Conservation (phyloP, 164 flowering plant genomes). For the Warburgia ugandensis region DNA sequence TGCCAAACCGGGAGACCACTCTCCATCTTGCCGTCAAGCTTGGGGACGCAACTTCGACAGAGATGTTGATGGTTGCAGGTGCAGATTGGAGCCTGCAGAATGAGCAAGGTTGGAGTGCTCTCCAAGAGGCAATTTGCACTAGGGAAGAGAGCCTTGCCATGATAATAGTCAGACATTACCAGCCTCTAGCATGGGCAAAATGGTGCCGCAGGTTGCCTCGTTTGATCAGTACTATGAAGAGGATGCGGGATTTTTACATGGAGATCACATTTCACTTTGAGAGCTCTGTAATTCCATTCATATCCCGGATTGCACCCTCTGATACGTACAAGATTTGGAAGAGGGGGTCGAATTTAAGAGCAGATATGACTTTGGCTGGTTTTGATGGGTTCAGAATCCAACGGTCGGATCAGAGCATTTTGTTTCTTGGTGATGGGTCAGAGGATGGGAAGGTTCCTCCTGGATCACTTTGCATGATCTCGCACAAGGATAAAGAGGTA, state of each 20-base stretch:
- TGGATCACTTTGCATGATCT: slow-evolving; percentile 66
- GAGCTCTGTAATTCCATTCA: slow-evolving; percentile 90
- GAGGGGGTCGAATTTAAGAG: slow-evolving; percentile 77
- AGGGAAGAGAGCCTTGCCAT: slow-evolving; percentile 61
- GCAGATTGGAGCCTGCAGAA: slow-evolving; percentile 83
- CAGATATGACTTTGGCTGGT: slow-evolving; percentile 91
- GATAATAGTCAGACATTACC: slow-evolving; percentile 71
- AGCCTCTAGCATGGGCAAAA: slow-evolving; percentile 87
- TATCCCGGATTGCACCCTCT: slow-evolving; percentile 80
- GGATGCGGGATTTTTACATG: slow-evolving; percentile 93
- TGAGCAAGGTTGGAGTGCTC: slow-evolving; percentile 82
- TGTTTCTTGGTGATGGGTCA: slow-evolving; percentile 88
- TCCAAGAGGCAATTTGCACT: slow-evolving; percentile 81
- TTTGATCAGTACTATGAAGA: slow-evolving; percentile 52
- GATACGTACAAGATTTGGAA: slow-evolving; percentile 92
- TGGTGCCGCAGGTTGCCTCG: slow-evolving; percentile 92
- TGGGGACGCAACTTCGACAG: slow-evolving; percentile 53
- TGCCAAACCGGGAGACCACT: slow-evolving; percentile 75
- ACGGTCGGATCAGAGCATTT: slow-evolving; percentile 73
- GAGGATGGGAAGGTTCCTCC: slow-evolving; percentile 73
- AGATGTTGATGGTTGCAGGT: slow-evolving; percentile 82
- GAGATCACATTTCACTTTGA: slow-evolving; percentile 84
- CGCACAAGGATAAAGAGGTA: slow-evolving; percentile 79
- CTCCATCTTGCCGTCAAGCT: slow-evolving; percentile 80
- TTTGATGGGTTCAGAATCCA: slow-evolving; percentile 86